phyloP scores from a whole-genome alignment of 139 green algal genomes.

The Tetraselmis striata region DNA sequence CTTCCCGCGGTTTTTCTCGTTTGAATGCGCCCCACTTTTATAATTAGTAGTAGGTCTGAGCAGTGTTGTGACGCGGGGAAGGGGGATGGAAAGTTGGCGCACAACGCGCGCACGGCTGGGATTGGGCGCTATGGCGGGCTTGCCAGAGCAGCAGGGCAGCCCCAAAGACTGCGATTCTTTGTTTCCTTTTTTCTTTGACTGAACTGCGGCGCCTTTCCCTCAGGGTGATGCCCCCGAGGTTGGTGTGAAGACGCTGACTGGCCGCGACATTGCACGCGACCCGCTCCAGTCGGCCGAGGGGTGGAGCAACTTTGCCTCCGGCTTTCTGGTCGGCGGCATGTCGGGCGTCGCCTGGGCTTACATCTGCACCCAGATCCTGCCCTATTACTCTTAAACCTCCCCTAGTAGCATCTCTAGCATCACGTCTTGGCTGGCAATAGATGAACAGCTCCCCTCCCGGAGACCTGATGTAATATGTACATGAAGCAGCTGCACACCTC shows the following conservation, averaged over 20 bases:
- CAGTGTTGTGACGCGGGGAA: neutral
- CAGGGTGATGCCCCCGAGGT: conserved; percentile 31
- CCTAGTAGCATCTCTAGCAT: neutral
- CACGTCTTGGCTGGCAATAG: neutral
- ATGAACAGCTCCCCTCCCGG: no score
- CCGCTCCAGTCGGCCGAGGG: conserved; percentile 60
- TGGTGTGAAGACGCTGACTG: conserved; percentile 90
- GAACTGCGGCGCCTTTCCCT: no score
- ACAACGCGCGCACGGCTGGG: no score
- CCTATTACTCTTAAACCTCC: conserved; percentile 65
- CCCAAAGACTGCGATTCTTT: no score
- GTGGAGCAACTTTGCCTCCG: conserved; percentile 84
- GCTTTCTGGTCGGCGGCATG: conserved; percentile 85
- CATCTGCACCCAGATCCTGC: conserved; percentile 73
- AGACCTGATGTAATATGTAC: neutral
- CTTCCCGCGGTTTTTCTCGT: neutral
- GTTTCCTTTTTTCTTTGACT: no score
- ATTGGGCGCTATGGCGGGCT: no score
- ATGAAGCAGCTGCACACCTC: neutral
- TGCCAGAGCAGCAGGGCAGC: no score
- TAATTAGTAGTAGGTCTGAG: neutral
- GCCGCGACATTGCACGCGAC: conserved; percentile 66
- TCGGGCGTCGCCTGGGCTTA: conserved; percentile 87
- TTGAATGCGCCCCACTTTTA: no score
- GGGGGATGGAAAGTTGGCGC: neutral